Conservation (phyloP, 2,329 filamentous ascomycete genomes). For the Microdochium bolleyi region DNA sequence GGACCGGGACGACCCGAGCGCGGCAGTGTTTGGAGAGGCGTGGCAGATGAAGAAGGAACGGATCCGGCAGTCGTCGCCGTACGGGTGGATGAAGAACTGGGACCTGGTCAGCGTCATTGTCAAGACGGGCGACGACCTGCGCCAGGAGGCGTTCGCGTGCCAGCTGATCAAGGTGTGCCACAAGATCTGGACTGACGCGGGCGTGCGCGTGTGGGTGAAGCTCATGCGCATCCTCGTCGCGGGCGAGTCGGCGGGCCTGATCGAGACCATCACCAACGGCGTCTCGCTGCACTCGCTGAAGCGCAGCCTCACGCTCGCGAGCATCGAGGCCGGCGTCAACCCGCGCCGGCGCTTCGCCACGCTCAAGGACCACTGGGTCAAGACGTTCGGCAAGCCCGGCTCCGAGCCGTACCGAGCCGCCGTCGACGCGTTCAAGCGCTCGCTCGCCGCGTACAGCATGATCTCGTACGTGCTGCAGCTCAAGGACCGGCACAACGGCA, state of each 20-base stretch:
- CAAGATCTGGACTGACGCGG: slow-evolving; percentile 72
- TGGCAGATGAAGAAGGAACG: slow-evolving; percentile 81
- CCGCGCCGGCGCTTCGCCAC: slow-evolving; percentile 71
- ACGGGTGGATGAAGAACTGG: slow-evolving; percentile 88
- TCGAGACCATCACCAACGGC: slow-evolving; percentile 83
- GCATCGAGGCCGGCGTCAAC: slow-evolving; percentile 65
- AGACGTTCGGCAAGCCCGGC: slow-evolving; percentile 66
- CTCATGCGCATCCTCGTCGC: slow-evolving; percentile 82
- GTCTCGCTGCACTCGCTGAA: slow-evolving; percentile 83
- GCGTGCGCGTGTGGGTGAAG: slow-evolving; percentile 78
- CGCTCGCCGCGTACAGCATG: slow-evolving; percentile 78
- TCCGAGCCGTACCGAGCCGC: slow-evolving; percentile 63
- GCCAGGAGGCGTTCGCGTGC: slow-evolving; percentile 81
- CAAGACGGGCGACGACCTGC: slow-evolving; percentile 75
- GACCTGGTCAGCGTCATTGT: slow-evolving; percentile 81
- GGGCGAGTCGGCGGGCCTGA: slow-evolving; percentile 74
- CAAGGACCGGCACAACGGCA: slow-evolving; percentile 81
- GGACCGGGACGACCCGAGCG: slow-evolving; percentile 78
- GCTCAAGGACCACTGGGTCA: slow-evolving; percentile 73
- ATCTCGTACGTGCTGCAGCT: slow-evolving; percentile 79
- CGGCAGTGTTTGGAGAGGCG: slow-evolving; percentile 79
- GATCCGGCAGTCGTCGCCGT: slow-evolving; percentile 74
- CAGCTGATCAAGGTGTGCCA: slow-evolving; percentile 76
- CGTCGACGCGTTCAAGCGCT: slow-evolving; percentile 71
- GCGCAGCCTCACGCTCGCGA: slow-evolving; percentile 69